phyloP scores from a whole-genome alignment of 352 stramenopile genomes.

The Phytopythium ostracodes region DNA sequence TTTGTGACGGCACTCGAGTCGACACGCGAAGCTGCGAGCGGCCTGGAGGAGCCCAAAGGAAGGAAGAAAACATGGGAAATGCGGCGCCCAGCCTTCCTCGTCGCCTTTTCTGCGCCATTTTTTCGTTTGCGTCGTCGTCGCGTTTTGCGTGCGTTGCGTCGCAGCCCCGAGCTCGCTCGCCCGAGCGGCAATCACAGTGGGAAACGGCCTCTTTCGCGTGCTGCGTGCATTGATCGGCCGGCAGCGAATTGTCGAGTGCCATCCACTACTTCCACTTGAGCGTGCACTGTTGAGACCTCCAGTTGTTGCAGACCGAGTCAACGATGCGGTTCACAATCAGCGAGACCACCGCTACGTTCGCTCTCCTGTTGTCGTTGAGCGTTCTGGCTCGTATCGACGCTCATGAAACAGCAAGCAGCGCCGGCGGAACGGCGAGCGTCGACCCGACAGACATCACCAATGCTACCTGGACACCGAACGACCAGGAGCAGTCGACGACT shows the following conservation, averaged over 20 bases:
- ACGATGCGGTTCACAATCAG: not conserved
- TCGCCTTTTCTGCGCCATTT: not conserved
- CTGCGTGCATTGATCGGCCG: not conserved
- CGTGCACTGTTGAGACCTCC: no score
- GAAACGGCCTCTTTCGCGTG: not conserved
- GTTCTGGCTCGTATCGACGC: not conserved
- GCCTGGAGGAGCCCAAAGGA: not conserved
- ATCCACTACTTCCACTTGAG: no score
- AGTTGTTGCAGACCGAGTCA: no score
- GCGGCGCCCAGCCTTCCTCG: not conserved
- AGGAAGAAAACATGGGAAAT: slow-evolving; percentile 3
- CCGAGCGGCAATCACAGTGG: not conserved
- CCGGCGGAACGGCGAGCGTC: not conserved
- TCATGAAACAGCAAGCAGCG: not conserved
- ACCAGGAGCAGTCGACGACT: not conserved
- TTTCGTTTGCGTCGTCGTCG: slow-evolving; percentile 1
- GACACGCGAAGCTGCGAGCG: slow-evolving; percentile 1
- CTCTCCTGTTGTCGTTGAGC: not conserved
- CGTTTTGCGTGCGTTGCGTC: not conserved
- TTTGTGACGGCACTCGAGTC: not conserved
- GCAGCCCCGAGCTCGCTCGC: not conserved
- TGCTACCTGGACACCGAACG: not conserved
- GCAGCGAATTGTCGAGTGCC: not conserved
- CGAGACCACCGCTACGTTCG: not conserved
- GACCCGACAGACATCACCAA: not conserved